phyloP scores from a whole-genome alignment of 768 basidiomycete species.

The Mrakia frigida region DNA sequence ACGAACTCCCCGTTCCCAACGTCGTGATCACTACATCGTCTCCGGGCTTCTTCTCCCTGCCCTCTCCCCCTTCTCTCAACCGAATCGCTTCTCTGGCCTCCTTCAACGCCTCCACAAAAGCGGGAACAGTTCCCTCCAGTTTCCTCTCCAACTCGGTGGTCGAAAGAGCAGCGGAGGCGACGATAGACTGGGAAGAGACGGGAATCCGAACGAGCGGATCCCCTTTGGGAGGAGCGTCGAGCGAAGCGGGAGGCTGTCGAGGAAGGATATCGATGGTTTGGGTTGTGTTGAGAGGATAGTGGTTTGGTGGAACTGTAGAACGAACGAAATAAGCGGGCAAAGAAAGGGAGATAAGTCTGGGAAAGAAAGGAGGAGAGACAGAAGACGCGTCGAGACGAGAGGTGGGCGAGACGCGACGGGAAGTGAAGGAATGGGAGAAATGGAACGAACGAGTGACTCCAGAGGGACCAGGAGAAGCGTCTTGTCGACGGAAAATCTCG shows the following conservation, averaged over 20 bases:
- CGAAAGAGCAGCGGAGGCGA: conserved; percentile 49
- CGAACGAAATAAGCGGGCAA: not conserved
- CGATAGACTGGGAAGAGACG: not conserved
- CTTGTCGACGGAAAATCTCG: conserved; percentile 66
- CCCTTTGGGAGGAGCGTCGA: not conserved
- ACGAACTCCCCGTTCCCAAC: conserved; percentile 81
- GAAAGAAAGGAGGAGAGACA: no score
- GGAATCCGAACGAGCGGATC: not conserved
- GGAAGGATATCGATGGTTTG: not conserved
- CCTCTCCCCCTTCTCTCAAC: conserved; percentile 41
- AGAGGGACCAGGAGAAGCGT: conserved; percentile 43
- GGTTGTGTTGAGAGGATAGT: conserved; percentile 9
- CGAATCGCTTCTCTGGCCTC: conserved; percentile 46
- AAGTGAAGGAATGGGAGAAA: not conserved
- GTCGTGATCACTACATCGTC: conserved; percentile 65
- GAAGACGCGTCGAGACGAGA: not conserved
- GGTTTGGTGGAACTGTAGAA: conserved; percentile 24
- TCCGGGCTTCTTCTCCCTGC: conserved; percentile 46
- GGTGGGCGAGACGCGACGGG: not conserved
- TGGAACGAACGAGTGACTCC: conserved; percentile 44
- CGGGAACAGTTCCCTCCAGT: conserved; percentile 29
- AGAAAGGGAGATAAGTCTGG: not conserved
- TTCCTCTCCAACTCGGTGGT: conserved; percentile 35
- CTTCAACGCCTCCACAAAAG: conserved; percentile 35
- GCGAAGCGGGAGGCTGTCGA: not conserved